Percentiles rank a stretch among this genome's conserved stretches.
Conservation (phyloP, 805 yeast genomes). For the Yamadazyma sp. region DNA sequence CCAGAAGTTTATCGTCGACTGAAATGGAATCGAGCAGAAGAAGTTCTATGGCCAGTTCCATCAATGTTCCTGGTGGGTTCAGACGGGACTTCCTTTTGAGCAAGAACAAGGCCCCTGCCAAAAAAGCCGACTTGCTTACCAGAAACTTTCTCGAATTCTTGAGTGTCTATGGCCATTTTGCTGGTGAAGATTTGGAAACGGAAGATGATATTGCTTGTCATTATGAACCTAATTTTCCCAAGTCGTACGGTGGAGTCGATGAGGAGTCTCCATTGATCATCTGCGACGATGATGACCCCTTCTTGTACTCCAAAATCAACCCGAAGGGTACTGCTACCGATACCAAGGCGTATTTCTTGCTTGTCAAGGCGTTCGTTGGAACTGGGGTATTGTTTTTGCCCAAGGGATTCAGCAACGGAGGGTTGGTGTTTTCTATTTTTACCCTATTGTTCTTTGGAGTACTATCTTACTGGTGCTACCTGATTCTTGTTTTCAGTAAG, state of each 20-base stretch:
- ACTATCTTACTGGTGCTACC: constrained; percentile 78
- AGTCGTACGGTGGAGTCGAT: constrained; percentile 4
- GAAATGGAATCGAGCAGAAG: constrained; percentile 41
- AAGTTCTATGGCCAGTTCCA: constrained; percentile 62
- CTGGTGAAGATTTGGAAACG: constrained; percentile 78
- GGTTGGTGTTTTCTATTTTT: constrained; percentile 55
- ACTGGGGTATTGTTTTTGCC: constrained; percentile 75
- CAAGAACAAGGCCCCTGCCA: constrained; percentile 16
- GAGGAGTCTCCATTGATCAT: constrained; percentile 27
- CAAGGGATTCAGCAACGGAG: constrained; percentile 71
- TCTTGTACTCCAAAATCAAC: constrained; percentile 20
- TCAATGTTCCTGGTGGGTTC: constrained; percentile 82
- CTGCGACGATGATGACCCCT: constrained; percentile 10
- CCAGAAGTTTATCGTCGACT: constrained; percentile 26
- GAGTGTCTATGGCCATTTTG: constrained; percentile 81
- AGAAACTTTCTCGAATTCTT: constrained; percentile 75
- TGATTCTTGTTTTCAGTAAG: constrained; percentile 60
- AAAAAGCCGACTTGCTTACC: constrained; percentile 52
- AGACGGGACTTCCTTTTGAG: constrained; percentile 62
- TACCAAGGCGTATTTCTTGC: constrained; percentile 64
- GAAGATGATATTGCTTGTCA: constrained; percentile 58
- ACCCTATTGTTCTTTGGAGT: constrained; percentile 61
- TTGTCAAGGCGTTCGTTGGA: constrained; percentile 74
- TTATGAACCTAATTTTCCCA: constrained; percentile 29
- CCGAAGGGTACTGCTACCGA: constrained; percentile 70